Base-by-base conservation (phyloP, 345 rosid species). In the Moricandia moricandioides region DNA sequence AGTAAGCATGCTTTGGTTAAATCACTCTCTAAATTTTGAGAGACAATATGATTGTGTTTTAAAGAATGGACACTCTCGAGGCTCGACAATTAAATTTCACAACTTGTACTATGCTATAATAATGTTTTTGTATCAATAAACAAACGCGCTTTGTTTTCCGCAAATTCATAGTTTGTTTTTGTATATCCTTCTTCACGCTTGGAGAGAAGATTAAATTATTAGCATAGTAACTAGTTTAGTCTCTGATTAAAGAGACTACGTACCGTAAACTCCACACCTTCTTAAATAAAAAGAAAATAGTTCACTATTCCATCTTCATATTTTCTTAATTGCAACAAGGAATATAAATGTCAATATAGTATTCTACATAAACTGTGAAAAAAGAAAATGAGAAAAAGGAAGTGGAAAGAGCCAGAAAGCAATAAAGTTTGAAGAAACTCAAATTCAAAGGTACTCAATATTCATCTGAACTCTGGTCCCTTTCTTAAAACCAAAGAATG, bases 371-470 rank as follows among this genome's bases (percentile, higher is more conserved):
- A 47, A 67, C 17, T 47, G 60, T 67, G 9, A 45, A 6, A 45
- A 54, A 54, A 13, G 0, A 7, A 7, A 14, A 7, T 14, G 45
- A 14, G n/a, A 6, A 58, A 45, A 43, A 61, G 7, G 59, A 55
- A 40, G 31, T 55, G 39, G 65, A 52, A 61, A 61, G 45, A 75
- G 49, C 51, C 60, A 34, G 14, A 58, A 60, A 34, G 26, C 66
- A 58, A 29, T 52, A 12, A 69, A 21, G 34, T 62, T 39, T 76
- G 69, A 76, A 63, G 65, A 62, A 76, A 54, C 70, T 35, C 70
- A 76, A 63, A 76, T 76, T 76, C 75, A 62, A 76, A 54, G 79
- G 70, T 56, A 76, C 70, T 76, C 79, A 69, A 29, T 76, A 12
- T 62, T 62, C 70, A 52, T 69, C 70, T 62, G 65, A 69, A 62